These are phyloP conservation scores for Oenanthe sinensis DNA, from an alignment of 129 eudicot species.

Conservation along the genomic window DNA sequence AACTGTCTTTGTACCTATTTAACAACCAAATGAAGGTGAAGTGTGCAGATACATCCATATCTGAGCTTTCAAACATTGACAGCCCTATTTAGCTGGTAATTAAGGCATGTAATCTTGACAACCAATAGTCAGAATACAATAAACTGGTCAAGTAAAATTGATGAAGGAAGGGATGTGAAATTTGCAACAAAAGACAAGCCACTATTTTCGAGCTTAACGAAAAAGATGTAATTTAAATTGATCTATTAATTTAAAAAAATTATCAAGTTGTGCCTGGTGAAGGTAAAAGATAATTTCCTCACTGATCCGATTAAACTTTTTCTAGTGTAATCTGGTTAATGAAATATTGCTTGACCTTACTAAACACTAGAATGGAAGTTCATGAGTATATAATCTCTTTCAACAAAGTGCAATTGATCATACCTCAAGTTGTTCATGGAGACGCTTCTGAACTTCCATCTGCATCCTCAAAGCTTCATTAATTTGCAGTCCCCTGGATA, in stretches of 20 bases:
- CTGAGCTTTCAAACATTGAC: background rate
- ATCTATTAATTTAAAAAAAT: background rate
- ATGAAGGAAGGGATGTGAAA: background rate
- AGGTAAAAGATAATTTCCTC: background rate
- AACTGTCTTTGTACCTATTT: conserved; percentile 28
- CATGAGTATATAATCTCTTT: background rate
- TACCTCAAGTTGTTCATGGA: conserved; percentile 36
- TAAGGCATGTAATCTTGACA: background rate
- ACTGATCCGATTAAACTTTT: background rate
- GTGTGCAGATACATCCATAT: background rate
- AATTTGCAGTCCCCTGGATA: conserved; percentile 30
- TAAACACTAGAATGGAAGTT: background rate
- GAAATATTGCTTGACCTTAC: background rate
- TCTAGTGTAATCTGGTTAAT: background rate
- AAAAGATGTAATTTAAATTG: background rate
- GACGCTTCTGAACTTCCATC: conserved; percentile 37
- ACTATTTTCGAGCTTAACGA: background rate
- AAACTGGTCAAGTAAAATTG: background rate
- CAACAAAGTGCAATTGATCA: background rate
- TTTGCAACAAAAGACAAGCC: background rate
- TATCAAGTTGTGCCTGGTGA: background rate
- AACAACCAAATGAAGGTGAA: conserved; percentile 7
- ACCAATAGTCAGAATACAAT: background rate
- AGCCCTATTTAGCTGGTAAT: background rate
- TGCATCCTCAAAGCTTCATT: conserved; percentile 29